A percentile compares a stretch with the other conserved stretches of the same genome.
phyloP scores from a whole-genome alignment of 108 stramenopile species.

The Ochromonas danica region DNA sequence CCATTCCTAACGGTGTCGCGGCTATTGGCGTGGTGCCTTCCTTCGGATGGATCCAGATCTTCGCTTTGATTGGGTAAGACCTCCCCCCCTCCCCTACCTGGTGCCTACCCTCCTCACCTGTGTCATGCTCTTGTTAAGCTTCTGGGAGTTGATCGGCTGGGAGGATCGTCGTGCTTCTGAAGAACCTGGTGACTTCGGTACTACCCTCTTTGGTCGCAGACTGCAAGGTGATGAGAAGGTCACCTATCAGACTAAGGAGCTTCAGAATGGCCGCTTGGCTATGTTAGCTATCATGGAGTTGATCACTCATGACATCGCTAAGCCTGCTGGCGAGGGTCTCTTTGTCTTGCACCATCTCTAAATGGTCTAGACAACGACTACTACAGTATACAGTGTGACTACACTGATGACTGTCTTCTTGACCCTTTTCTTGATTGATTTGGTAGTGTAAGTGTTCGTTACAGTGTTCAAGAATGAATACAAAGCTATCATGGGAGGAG shows the following conservation, averaged over 20 bases:
- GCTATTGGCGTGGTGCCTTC: conserved; percentile 68
- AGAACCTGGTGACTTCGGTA: background rate
- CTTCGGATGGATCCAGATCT: conserved; percentile 70
- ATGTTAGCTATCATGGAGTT: conserved; percentile 41
- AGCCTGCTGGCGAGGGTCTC: background rate
- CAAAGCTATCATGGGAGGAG: no score
- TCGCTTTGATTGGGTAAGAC: conserved; percentile 67
- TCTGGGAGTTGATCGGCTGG: background rate
- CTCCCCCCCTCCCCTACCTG: no score
- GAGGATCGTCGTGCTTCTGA: conserved; percentile 23
- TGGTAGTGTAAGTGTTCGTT: no score
- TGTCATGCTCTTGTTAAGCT: no score
- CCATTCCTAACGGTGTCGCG: conserved; percentile 75
- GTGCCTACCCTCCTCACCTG: no score
- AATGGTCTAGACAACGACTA: no score
- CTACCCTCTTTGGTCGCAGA: background rate
- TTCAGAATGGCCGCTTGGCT: conserved; percentile 43
- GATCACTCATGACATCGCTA: conserved; percentile 35
- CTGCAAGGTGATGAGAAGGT: background rate
- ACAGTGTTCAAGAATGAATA: no score
- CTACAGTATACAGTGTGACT: no score
- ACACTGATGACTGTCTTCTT: no score
- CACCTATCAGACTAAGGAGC: conserved; percentile 40
- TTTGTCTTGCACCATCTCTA: background rate
- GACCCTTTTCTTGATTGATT: no score